phyloP scores from a whole-genome alignment of 1,284 basidiomycete species.

The Ceratobasidium sp. region DNA sequence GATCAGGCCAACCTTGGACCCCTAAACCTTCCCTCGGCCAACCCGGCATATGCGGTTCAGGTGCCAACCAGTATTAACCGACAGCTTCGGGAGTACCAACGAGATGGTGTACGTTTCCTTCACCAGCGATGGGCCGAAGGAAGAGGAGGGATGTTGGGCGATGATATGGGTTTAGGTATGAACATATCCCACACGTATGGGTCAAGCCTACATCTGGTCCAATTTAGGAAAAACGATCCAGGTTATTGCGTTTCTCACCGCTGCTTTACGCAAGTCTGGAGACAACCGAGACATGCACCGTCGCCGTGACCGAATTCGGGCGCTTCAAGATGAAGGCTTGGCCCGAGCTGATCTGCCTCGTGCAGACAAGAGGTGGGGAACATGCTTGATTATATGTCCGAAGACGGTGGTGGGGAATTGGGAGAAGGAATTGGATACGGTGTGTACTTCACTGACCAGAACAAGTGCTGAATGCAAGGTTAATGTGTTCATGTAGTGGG shows the following conservation, averaged over 20 bases:
- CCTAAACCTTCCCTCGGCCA: conserved; percentile 1
- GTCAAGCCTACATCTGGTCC: not conserved
- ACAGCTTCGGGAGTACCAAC: conserved; percentile 84
- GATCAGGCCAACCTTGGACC: conserved; percentile 15
- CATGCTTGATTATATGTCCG: conserved; percentile 83
- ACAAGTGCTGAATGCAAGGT: not conserved
- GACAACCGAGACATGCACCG: conserved; percentile 68
- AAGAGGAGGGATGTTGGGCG: conserved; percentile 72
- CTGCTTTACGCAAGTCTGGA: conserved; percentile 84
- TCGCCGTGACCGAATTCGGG: conserved; percentile 68
- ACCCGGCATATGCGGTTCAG: conserved; percentile 52
- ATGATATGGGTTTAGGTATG: conserved; percentile 89
- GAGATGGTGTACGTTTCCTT: conserved; percentile 82
- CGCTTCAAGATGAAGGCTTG: conserved; percentile 71
- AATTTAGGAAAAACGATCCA: conserved; percentile 83
- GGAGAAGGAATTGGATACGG: conserved; percentile 80
- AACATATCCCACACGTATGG: not conserved
- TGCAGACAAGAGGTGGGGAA: conserved; percentile 78
- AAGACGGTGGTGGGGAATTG: conserved; percentile 82
- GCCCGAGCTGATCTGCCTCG: conserved; percentile 65
- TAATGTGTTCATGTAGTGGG: conserved; percentile 64
- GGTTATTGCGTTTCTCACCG: conserved; percentile 84
- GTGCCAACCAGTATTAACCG: conserved; percentile 81
- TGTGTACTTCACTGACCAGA: conserved; percentile 53
- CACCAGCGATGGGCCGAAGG: conserved; percentile 71